A percentile compares a stretch with the other conserved stretches of the same genome.
phyloP scores from a whole-genome alignment of 768 basidiomycete genomes.

The Nevesoporus exiguus region DNA sequence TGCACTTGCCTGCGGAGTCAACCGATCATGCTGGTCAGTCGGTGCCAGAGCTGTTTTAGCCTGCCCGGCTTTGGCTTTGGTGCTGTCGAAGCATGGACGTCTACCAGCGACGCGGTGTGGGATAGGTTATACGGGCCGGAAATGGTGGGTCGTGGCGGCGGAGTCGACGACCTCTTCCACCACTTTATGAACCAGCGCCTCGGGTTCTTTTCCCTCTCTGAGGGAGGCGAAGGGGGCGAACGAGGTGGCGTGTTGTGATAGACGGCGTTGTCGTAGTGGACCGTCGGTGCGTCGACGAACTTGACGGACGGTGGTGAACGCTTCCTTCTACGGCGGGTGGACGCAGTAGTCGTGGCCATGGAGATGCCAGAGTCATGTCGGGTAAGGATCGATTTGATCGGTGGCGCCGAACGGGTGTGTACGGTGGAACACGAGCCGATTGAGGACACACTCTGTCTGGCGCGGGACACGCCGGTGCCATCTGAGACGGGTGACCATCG shows the following conservation, averaged over 20 bases:
- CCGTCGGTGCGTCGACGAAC: conserved; percentile 62
- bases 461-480: conserved; percentile 18
- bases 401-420: conserved; percentile 20
- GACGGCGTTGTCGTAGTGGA: conserved; percentile 41
- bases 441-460: conserved; percentile 39
- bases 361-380: conserved; percentile 49
- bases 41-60: conserved; percentile 28
- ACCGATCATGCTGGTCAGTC: conserved; percentile 17
- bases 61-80: conserved; percentile 22
- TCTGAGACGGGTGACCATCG: conserved; percentile 19
- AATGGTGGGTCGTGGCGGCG: conserved; percentile 27
- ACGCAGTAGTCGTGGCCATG: conserved; percentile 32
- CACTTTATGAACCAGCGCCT: conserved; percentile 27
- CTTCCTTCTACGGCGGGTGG: conserved; percentile 26
- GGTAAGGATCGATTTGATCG: conserved; percentile 57
- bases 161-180: conserved; percentile 21
- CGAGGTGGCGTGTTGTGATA: conserved; percentile 12
- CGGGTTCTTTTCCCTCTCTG: conserved; percentile 4
- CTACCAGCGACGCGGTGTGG: conserved; percentile 32
- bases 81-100: conserved; percentile 15
- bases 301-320: conserved; percentile 54
- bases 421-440: conserved; percentile 32
- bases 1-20: conserved; percentile 16
- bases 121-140: conserved; percentile 33
- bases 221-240: conserved; percentile 11